phyloP scores from a whole-genome alignment of 2,329 filamentous ascomycete genomes.

The Paecilomyces niveus region DNA sequence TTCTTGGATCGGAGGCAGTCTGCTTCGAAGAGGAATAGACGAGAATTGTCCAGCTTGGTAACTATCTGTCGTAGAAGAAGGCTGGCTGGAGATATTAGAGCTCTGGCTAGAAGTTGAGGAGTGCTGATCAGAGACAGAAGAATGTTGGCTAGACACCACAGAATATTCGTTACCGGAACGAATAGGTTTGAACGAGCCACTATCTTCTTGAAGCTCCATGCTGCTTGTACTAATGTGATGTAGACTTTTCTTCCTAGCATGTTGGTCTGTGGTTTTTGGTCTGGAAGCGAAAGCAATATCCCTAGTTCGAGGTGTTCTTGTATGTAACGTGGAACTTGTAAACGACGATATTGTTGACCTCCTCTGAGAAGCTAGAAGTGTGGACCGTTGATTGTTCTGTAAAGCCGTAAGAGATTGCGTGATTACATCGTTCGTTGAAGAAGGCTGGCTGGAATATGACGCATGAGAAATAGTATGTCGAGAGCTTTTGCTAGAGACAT shows the following conservation, averaged over 20 bases:
- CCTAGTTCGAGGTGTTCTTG: neutral
- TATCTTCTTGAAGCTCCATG: neutral
- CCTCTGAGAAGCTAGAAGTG: neutral
- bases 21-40: conserved; percentile 3
- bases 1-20: conserved; percentile 8
- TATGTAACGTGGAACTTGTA: neutral
- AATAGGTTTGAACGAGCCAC: neutral
- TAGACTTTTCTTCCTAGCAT: neutral
- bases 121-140: neutral
- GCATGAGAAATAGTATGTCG: neutral
- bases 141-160: neutral
- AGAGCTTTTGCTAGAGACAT: neutral
- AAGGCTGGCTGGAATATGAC: neutral
- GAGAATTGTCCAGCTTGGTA: neutral
- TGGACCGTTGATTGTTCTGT: neutral
- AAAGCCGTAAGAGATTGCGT: neutral
- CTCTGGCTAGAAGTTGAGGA: neutral
- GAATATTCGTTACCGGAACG: neutral
- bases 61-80: neutral
- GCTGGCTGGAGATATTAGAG: neutral
- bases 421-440: neutral
- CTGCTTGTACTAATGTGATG: neutral
- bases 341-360: neutral
- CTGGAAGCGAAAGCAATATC: neutral
- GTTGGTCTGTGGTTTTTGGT: neutral